Conservation (phyloP, 305 asterid genomes). For the Fraxinus greggii region DNA sequence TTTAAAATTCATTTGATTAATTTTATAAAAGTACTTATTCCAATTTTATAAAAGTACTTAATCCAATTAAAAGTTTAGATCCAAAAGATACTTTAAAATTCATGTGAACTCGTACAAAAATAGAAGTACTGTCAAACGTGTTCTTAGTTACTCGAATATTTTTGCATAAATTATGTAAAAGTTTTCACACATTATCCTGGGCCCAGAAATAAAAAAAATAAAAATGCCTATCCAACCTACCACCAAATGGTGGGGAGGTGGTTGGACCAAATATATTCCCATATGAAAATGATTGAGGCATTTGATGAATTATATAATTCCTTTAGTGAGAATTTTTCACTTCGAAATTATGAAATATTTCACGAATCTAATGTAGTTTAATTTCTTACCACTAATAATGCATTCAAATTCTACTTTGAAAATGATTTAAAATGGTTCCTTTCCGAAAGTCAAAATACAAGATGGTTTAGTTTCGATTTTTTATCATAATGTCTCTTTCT, state of each 20-base stretch:
- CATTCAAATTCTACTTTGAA: neutral
- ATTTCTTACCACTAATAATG: neutral
- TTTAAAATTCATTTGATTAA: neutral
- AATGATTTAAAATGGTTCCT: neutral
- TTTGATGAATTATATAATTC: neutral
- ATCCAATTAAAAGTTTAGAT: too few relatives aligned
- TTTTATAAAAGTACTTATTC: neutral
- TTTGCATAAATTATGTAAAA: neutral
- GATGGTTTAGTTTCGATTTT: neutral
- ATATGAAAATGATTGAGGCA: neutral
- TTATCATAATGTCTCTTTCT: neutral
- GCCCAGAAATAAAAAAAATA: neutral
- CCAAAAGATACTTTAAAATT: too few relatives aligned
- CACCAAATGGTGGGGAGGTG: slow-evolving; percentile 18
- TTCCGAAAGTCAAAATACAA: neutral
- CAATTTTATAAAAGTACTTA: too few relatives aligned
- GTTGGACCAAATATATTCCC: slow-evolving; percentile 15
- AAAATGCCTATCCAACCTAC: slow-evolving; percentile 22
- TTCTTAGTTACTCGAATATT: neutral
- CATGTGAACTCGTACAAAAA: too few relatives aligned
- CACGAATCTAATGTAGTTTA: neutral
- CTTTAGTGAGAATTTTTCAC: neutral
- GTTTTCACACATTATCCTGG: neutral
- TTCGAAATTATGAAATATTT: neutral
- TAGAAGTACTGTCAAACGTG: neutral